phyloP scores from a whole-genome alignment of 148 eudicot genomes.

The Persicaria maculosa region DNA sequence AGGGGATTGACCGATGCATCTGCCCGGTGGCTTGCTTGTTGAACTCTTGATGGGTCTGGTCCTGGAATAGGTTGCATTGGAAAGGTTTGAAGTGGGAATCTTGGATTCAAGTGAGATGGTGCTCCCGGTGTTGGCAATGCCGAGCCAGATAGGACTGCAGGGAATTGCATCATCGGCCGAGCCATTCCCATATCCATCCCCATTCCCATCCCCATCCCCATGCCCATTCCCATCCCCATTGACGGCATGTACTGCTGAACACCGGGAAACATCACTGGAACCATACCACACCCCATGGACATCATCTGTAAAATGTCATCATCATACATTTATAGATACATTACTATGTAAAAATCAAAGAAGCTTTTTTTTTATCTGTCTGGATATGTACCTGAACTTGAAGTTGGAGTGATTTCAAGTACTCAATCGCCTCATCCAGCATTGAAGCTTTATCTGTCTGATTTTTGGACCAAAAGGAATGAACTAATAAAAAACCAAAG shows the following conservation, averaged over 20 bases:
- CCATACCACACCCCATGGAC: conserved; percentile 80
- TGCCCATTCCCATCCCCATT: conserved; percentile 60
- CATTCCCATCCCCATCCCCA: conserved; percentile 53
- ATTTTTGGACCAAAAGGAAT: neutral
- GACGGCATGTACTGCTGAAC: conserved; percentile 77
- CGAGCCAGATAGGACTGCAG: conserved; percentile 35
- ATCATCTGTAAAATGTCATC: conserved; percentile 45
- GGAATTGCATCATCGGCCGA: conserved; percentile 51
- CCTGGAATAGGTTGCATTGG: conserved; percentile 25
- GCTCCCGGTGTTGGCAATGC: conserved; percentile 36
- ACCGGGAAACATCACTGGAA: conserved; percentile 78
- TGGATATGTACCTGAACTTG: conserved; percentile 63
- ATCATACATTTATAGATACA: conserved; percentile 1
- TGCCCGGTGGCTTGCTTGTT: conserved; percentile 4
- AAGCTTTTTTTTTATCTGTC: too few relatives aligned
- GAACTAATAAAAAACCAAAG: neutral
- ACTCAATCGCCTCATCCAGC: conserved; percentile 89
- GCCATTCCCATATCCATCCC: conserved; percentile 55
- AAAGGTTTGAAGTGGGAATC: conserved; percentile 40
- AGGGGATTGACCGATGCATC: neutral
- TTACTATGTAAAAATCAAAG: neutral
- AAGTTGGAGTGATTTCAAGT: conserved; percentile 62
- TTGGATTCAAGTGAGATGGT: conserved; percentile 42
- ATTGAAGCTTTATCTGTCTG: conserved; percentile 73
- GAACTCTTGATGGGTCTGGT: neutral